A percentile compares a stretch with the other conserved stretches of the same genome.
phyloP scores from a whole-genome alignment of 208 protist genomes.

The Wallacemonas sp. region DNA sequence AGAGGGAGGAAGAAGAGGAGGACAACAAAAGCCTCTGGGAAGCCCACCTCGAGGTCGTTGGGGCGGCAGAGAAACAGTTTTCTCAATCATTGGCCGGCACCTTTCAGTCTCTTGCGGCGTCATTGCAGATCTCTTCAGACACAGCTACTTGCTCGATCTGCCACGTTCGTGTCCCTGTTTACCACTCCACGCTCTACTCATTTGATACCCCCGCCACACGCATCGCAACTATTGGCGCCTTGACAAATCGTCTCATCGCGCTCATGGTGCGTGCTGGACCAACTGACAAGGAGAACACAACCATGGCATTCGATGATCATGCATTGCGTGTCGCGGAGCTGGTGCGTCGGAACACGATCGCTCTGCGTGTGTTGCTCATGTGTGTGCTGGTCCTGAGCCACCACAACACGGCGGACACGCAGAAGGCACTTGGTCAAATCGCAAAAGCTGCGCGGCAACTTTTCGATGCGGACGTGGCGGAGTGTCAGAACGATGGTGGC shows the following conservation, averaged over 20 bases:
- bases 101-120: too few species aligned
- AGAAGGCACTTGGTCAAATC: too few species aligned
- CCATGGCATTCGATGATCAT: too few species aligned
- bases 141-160: too few species aligned
- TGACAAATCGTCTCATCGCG: slow-evolving; percentile 33
- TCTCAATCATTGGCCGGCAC: too few species aligned
- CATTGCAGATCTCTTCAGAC: too few species aligned
- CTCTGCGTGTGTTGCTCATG: not conserved
- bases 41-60: not conserved
- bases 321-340: slow-evolving; percentile 2
- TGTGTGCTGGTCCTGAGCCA: not conserved
- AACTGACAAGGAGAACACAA: too few species aligned
- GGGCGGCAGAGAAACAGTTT: not conserved
- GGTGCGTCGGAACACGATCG: not conserved
- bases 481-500: too few species aligned
- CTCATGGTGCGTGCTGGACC: slow-evolving; percentile 8
- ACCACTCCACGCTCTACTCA: slow-evolving; percentile 36
- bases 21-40: not conserved
- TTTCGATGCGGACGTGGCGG: not conserved
- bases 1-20: too few species aligned
- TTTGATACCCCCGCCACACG: slow-evolving; percentile 40
- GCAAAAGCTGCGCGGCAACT: not conserved
- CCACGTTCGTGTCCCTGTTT: slow-evolving; percentile 33
- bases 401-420: too few species aligned
- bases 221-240: slow-evolving; percentile 20